Base-by-base conservation (phyloP, 225 moss, liverwort and hornwort species). In the Physcomitrellopsis africana region DNA sequence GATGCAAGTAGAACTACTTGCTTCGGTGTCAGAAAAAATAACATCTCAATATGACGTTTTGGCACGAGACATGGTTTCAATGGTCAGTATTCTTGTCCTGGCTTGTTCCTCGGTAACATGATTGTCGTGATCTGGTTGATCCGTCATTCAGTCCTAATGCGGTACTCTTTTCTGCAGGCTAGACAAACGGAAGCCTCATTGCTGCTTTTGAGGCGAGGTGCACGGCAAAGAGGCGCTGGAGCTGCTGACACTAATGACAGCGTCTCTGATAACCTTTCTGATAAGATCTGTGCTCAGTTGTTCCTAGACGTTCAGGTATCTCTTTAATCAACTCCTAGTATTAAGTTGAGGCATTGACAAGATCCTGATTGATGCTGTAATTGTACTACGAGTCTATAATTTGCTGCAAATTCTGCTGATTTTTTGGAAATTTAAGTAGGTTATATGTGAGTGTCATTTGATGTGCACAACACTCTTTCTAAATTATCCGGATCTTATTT, bases 221-320 rank as follows among this genome's bases (percentile, higher is more conserved):
- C 89, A 72, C 86, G 90, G 61, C 91, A 90, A 87, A 83, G 92
- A 76, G 94, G 94, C 59, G 89, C 84, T 61, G 94, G 91, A 74
- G 76, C 70, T 76, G 79, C 94, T 69, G 91, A 94, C 55, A 86
- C 89, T 43, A 94, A 62, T 76, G 94, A 94, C 45, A 90, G 87
- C 65, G 85, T 92, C 12, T 94, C 93, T 54, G 89, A 92, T 77
- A 91, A 79, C 56, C 76, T 83, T 8, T 79, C 88, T 42, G 94
- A 94, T 67, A 94, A 94, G 70, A 94, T 94, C 18, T 94, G 94
- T 82, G 91, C 94, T 10, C 94, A 94, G 57, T 86, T 94, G 22
- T 94, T 92, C 72, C 85, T 94, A 26, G 94, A 94, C 79, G 92
- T 90, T 54, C 93, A 90, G 92, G 92, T 92, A 86, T 51, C 55